Base-by-base conservation (phyloP, 2,329 filamentous ascomycete genomes). In the Stenocarpella maydis region DNA sequence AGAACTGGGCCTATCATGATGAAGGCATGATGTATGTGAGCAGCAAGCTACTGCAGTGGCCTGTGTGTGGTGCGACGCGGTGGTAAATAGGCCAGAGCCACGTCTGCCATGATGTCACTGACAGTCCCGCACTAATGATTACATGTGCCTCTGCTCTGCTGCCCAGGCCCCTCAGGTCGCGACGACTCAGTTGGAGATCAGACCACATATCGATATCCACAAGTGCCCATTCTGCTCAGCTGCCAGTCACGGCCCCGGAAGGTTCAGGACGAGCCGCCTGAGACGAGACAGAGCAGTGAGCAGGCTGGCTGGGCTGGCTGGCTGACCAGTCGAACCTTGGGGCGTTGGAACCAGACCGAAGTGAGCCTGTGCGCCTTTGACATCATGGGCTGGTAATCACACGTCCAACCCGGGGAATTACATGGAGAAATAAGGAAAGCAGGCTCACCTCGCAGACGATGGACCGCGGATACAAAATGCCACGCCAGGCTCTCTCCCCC, bases 341-440 rank as follows among this genome's bases (percentile, higher is more conserved):
- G n/a, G 19, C 14, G 7, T 19, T 24, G 31, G 14, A 28, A 24
- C n/a, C 53, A 26, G 21, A 9, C 37, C 37, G 26, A 17, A 37
- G 26, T 15, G 31, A 28, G 14, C 37, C 21, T 17, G 21, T 58
- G 21, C 14, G 9, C 21, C 9, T 6, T 50, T 58, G 52, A 67
- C 41, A 67, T 58, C 64, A 67, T 67, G 65, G 10, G 19, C 41
- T 50, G 37, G 45, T 58, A 53, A 53, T 53, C 15, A 26, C 21
- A 49, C 47, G 47, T 14, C 3, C 26, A 37, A 21, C 39, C 49
- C 24, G 28, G 64, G 31, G 37, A 37, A 39, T 49, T 47, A 39
- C 49, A 37, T 67, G 41, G 64, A 49, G 55, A 61, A 61, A 10
- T 43, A n/a, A 2, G 39, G 26, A 21, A 7, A 31, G 34, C 41